These are phyloP conservation scores for Dryas alaskensis DNA, from an alignment of 306 rosid species.

Conservation along the genomic window DNA sequence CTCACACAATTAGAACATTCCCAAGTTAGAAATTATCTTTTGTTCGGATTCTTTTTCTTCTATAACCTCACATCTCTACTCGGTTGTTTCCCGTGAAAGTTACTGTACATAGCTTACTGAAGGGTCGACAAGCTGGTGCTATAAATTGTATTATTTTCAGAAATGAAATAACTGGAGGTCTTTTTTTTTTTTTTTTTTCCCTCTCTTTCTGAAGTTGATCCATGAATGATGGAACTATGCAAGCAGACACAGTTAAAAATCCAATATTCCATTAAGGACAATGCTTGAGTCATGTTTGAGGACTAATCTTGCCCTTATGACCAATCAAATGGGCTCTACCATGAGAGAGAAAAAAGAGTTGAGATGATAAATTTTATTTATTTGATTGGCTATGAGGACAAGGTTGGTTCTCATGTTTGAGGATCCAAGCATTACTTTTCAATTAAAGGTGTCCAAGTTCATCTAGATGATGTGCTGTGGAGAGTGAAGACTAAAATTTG, in stretches of 20 bases:
- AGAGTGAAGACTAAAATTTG: too few relatives aligned
- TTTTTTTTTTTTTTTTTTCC: neutral
- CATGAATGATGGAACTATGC: neutral
- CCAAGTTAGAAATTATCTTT: neutral
- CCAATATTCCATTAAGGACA: too few relatives aligned
- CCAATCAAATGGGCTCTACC: too few relatives aligned
- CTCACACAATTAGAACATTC: neutral
- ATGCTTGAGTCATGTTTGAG: too few relatives aligned
- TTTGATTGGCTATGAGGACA: too few relatives aligned
- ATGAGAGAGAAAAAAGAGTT: too few relatives aligned
- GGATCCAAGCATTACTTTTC: too few relatives aligned
- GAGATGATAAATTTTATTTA: too few relatives aligned
- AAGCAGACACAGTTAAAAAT: neutral
- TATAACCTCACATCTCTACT: neutral
- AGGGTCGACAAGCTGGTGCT: neutral
- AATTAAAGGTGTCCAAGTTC: too few relatives aligned
- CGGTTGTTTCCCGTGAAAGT: neutral
- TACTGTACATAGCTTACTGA: neutral
- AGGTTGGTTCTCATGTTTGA: too few relatives aligned
- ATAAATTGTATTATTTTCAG: neutral
- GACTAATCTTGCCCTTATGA: too few relatives aligned
- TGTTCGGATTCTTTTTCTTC: neutral
- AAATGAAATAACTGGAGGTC: neutral
- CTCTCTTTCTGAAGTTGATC: neutral
- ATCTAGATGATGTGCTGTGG: too few relatives aligned